phyloP scores from a whole-genome alignment of 208 protist species.

The Acanthamoeba culbertsoni region DNA sequence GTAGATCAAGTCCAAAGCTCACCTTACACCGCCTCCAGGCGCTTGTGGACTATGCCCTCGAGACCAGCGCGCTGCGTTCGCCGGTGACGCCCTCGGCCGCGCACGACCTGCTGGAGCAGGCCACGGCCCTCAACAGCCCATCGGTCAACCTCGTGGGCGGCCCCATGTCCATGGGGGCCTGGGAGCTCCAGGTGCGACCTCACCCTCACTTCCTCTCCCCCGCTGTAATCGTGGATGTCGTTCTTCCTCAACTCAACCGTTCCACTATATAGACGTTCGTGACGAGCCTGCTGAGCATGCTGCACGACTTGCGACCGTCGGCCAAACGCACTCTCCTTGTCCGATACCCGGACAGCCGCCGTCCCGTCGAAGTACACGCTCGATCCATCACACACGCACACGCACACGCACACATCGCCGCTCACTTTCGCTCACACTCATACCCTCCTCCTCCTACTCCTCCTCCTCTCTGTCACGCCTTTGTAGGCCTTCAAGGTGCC shows the following conservation, averaged over 20 bases:
- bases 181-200: not conserved
- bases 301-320: not conserved
- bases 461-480: not conserved
- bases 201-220: not conserved
- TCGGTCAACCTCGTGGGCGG: conserved; percentile 18
- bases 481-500: not conserved
- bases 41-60: conserved; percentile 28
- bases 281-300: not conserved
- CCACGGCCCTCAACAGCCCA: not conserved
- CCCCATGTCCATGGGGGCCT: not conserved
- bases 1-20: no score
- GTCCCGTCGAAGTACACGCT: not conserved
- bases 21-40: not conserved
- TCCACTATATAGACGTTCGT: not conserved
- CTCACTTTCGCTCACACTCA: not conserved
- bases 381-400: not conserved
- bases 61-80: not conserved
- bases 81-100: not conserved
- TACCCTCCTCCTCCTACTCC: not conserved
- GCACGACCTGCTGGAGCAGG: not conserved
- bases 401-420: not conserved
- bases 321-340: not conserved
- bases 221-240: not conserved
- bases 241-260: not conserved
- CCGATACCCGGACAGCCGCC: not conserved